Percentiles rank a stretch among this genome's conserved stretches.
phyloP scores from a whole-genome alignment of 257 asterid genomes.

The Solanum medicagineum region DNA sequence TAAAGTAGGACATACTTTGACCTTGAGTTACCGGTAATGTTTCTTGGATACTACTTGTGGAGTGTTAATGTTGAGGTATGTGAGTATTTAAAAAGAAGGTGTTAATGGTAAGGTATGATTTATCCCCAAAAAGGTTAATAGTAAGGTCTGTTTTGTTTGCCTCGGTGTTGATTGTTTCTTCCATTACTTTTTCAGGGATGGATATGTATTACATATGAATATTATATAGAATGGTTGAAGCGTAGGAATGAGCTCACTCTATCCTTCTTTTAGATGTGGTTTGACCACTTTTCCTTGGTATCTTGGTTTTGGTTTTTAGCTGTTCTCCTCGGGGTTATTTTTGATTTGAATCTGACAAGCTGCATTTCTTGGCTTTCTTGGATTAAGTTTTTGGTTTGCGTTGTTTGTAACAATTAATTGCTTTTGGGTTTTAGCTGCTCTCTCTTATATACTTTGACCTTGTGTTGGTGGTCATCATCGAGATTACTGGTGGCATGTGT shows the following conservation, averaged over 20 bases:
- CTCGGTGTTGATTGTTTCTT: not conserved
- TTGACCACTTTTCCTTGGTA: not conserved
- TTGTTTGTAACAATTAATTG: not conserved
- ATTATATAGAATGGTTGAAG: not conserved
- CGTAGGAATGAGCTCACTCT: not conserved
- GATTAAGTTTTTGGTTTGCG: not conserved
- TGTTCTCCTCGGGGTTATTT: not conserved
- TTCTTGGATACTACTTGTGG: not conserved
- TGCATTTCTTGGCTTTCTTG: not conserved
- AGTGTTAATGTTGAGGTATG: not conserved
- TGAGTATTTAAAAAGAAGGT: not conserved
- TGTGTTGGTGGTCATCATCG: not conserved
- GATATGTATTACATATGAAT: not conserved
- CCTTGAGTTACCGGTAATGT: not conserved
- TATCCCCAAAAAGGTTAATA: not conserved
- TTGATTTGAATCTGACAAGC: not conserved
- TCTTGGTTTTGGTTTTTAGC: not conserved
- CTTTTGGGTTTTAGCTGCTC: not conserved
- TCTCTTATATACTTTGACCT: not conserved
- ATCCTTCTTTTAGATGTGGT: not conserved
- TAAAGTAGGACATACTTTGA: not conserved
- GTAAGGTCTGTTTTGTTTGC: not conserved
- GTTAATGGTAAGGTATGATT: not conserved
- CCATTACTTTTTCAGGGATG: not conserved
- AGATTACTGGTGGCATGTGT: not conserved